phyloP scores from a whole-genome alignment of 208 protist genomes.

The Leishmania tarentolae region DNA sequence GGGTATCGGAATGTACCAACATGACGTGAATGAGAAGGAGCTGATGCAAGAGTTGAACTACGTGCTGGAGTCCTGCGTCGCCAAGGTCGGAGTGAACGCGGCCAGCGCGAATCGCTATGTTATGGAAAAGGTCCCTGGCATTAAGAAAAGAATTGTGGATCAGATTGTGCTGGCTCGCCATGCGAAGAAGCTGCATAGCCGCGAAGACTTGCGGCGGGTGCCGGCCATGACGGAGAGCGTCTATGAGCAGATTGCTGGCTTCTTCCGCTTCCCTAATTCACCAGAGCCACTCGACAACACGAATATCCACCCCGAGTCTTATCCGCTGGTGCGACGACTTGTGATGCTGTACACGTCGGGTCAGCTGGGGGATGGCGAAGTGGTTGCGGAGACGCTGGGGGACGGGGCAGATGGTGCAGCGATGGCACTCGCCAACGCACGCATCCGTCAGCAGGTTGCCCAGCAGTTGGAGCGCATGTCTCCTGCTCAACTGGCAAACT shows the following conservation, averaged over 20 bases:
- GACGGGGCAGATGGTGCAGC: neutral
- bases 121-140: constrained; percentile 83
- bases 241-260: constrained; percentile 84
- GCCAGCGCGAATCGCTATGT: constrained; percentile 72
- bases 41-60: constrained; percentile 54
- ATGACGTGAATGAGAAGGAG: constrained; percentile 81
- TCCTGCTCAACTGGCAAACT: constrained; percentile 10
- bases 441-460: constrained; percentile 22
- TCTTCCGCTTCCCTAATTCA: constrained; percentile 89
- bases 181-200: constrained; percentile 54
- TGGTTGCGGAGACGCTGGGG: neutral
- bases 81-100: constrained; percentile 81
- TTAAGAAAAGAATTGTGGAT: constrained; percentile 67
- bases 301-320: constrained; percentile 88
- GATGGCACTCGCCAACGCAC: neutral
- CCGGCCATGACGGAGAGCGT: constrained; percentile 76
- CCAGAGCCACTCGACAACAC: constrained; percentile 81
- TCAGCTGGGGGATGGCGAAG: constrained; percentile 7
- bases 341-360: constrained; percentile 32
- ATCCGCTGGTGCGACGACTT: constrained; percentile 55
- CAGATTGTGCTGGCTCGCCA: constrained; percentile 79
- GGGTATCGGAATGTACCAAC: constrained; percentile 93
- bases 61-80: constrained; percentile 79
- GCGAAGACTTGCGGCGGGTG: constrained; percentile 74
- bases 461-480: constrained; percentile 19